These are phyloP conservation scores for Wickerhamiella spandovensis DNA, from an alignment of 805 yeast genomes.

Conservation along the genomic window DNA sequence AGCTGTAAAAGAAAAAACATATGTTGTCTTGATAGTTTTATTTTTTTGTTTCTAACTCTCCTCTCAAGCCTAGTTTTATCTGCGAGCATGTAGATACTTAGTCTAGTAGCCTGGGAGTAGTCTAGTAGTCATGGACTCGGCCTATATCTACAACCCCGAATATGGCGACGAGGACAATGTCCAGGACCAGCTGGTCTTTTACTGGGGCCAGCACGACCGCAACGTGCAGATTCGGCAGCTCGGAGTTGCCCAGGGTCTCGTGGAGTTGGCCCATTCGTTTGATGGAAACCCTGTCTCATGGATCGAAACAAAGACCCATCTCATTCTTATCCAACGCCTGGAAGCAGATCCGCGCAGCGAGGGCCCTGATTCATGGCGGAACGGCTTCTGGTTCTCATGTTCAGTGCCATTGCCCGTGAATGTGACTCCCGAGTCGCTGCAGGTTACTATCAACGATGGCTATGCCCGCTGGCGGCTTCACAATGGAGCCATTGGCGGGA, in stretches of 20 bases:
- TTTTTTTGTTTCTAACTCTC: too few relatives aligned
- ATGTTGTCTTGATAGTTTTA: too few relatives aligned
- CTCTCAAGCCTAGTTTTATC: too few relatives aligned
- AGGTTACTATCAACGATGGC: slow-evolving; percentile 5
- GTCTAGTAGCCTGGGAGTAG: not conserved
- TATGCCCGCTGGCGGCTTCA: slow-evolving; percentile 5
- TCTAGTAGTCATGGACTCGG: slow-evolving; percentile 32
- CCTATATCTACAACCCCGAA: slow-evolving; percentile 17
- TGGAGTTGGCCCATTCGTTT: slow-evolving; percentile 29
- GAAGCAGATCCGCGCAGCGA: not conserved
- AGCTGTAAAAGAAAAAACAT: too few relatives aligned
- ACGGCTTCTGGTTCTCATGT: slow-evolving; percentile 16
- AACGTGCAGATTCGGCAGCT: slow-evolving; percentile 69
- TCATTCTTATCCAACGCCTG: slow-evolving; percentile 5
- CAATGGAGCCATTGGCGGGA: slow-evolving; percentile 1
- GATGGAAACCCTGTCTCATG: slow-evolving; percentile 8
- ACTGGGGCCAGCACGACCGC: slow-evolving; percentile 58
- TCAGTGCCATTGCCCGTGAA: slow-evolving; percentile 2
- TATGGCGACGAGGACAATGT: slow-evolving; percentile 15
- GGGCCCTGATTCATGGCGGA: slow-evolving; percentile 13
- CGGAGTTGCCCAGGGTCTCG: slow-evolving; percentile 41
- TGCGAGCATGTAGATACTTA: too few relatives aligned
- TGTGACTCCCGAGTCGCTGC: slow-evolving; percentile 5
- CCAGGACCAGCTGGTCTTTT: slow-evolving; percentile 35
- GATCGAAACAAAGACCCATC: slow-evolving; percentile 2